Conservation (phyloP, 768 basidiomycete genomes). For the Mycena vitilis region DNA sequence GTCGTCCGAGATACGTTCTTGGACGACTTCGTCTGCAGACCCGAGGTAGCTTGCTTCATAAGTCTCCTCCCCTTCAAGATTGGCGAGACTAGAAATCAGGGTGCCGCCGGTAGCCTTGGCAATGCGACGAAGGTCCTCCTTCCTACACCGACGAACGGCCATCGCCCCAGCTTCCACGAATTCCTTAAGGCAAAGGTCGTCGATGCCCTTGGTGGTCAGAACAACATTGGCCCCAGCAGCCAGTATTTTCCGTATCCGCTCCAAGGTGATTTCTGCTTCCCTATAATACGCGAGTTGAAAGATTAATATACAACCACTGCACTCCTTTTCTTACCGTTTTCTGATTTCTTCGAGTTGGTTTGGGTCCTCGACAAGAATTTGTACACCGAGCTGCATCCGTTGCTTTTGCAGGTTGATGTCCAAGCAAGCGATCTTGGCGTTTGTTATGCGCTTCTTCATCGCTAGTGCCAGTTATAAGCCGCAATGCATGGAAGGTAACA, state of each 20-base stretch:
- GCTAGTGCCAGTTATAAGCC: slow-evolving; percentile 59
- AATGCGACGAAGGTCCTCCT: slow-evolving; percentile 96
- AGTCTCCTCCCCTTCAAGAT: slow-evolving; percentile 97
- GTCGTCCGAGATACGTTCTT: slow-evolving; percentile 98
- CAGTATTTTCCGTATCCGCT: slow-evolving; percentile 95
- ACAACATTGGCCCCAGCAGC: slow-evolving; percentile 97
- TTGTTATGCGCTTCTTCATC: slow-evolving; percentile 94
- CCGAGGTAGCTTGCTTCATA: slow-evolving; percentile 94
- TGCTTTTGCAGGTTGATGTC: slow-evolving; percentile 98
- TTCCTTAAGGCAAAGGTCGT: slow-evolving; percentile 97
- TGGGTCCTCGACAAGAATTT: slow-evolving; percentile 97
- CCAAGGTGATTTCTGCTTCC: slow-evolving; percentile 95
- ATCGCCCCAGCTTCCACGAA: slow-evolving; percentile 99
- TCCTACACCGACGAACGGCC: slow-evolving; percentile 97
- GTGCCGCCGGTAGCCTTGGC: slow-evolving; percentile 98
- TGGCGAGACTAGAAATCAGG: slow-evolving; percentile 91
- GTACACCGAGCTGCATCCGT: slow-evolving; percentile 97
- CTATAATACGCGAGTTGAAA: slow-evolving; percentile 52
- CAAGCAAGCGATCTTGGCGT: slow-evolving; percentile 97
- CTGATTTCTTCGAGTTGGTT: slow-evolving; percentile 97
- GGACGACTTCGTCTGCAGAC: slow-evolving; percentile 94
- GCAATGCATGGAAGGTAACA: background rate
- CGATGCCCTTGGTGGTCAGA: slow-evolving; percentile 97
- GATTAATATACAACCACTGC: slow-evolving; percentile 5
- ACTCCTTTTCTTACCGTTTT: slow-evolving; percentile 69